phyloP scores from a whole-genome alignment of 108 stramenopile species.

The Schizochytrium sp. region DNA sequence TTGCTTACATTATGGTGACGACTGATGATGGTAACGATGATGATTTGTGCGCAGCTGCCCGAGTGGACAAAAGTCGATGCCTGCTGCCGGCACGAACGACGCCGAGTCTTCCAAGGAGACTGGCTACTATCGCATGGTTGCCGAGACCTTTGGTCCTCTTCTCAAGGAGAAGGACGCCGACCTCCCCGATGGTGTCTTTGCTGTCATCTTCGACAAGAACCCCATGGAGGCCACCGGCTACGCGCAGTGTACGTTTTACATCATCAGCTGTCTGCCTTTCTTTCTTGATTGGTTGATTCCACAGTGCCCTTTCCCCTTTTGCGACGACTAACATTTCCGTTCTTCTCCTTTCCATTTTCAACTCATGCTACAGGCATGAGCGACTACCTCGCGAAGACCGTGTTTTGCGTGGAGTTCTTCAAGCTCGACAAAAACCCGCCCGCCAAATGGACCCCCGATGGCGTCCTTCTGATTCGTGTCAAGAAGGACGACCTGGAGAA shows the following conservation, averaged over 20 bases:
- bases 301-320: too few relatives aligned
- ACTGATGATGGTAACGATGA: too few relatives aligned
- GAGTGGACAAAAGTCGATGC: conserved; percentile 23
- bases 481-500: not conserved
- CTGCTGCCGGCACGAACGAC: not conserved
- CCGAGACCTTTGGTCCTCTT: conserved; percentile 19
- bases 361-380: not conserved
- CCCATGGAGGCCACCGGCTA: conserved; percentile 25
- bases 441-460: not conserved
- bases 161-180: not conserved
- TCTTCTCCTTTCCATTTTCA: too few relatives aligned
- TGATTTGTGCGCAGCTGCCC: not conserved
- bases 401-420: conserved; percentile 22
- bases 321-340: too few relatives aligned
- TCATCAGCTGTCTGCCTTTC: not conserved
- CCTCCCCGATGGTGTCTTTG: conserved; percentile 20
- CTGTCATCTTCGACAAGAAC: conserved; percentile 33
- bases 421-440: conserved; percentile 16
- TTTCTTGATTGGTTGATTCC: too few relatives aligned
- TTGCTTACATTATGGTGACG: too few relatives aligned
- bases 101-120: conserved; percentile 1
- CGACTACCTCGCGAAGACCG: not conserved
- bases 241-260: not conserved
- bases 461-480: not conserved
- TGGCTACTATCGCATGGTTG: conserved; percentile 4